These are phyloP conservation scores for Olyra latifolia DNA, from an alignment of 176 grass and related monocot genomes.

Conservation along the genomic window DNA sequence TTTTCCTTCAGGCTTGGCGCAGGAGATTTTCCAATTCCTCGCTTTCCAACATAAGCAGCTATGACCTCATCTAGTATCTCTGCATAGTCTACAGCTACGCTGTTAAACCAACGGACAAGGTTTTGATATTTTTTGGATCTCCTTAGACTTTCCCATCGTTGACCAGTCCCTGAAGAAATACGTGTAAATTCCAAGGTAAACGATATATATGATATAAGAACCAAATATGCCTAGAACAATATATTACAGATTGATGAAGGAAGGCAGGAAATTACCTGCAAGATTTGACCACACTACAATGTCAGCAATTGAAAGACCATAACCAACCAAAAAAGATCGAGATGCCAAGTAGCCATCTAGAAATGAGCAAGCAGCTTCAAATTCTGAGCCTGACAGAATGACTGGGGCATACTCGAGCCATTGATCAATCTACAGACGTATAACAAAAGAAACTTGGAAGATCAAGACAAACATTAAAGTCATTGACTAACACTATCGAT, in stretches of 20 bases:
- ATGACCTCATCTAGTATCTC: constrained; percentile 59
- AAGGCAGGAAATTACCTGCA: constrained; percentile 56
- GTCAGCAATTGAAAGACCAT: constrained; percentile 71
- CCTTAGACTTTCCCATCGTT: constrained; percentile 94
- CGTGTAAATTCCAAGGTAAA: constrained; percentile 18
- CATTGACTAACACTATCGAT: background rate
- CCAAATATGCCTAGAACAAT: background rate
- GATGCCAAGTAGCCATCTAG: constrained; percentile 61
- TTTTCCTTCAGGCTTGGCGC: constrained; percentile 58
- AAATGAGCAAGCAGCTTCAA: constrained; percentile 63
- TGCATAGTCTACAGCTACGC: constrained; percentile 52
- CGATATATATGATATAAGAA: background rate
- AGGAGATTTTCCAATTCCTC: constrained; percentile 80
- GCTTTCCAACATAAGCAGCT: constrained; percentile 78
- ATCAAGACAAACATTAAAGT: background rate
- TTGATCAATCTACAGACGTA: constrained; percentile 70
- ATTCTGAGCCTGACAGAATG: constrained; percentile 75
- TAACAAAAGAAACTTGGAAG: constrained; percentile 24
- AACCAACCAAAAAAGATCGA: constrained; percentile 78
- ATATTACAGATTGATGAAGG: background rate
- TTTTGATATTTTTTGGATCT: constrained; percentile 86
- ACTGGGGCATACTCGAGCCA: constrained; percentile 71
- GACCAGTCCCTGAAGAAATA: constrained; percentile 61
- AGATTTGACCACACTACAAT: constrained; percentile 79
- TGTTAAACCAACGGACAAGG: constrained; percentile 78